Evolutionary conservation across 192 early-diverging fungal genomes (phyloP).

Genomic region (Coemansia umbellata): DNA sequence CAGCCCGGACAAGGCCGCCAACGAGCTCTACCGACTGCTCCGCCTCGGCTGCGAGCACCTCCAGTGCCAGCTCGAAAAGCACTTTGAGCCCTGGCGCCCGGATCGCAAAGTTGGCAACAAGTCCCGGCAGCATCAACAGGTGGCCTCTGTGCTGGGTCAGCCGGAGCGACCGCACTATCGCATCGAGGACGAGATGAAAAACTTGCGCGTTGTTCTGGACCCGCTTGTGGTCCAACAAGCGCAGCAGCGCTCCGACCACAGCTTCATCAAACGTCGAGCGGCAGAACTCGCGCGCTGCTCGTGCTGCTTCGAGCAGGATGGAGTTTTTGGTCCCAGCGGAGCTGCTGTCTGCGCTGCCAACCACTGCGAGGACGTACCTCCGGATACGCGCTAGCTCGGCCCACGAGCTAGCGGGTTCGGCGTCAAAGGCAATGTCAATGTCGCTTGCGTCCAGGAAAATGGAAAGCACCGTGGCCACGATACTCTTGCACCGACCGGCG

Average conservation of each 20-base stretch:
- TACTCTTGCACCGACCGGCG: background rate
- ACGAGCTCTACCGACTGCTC: background rate
- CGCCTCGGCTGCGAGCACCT: constrained; percentile 5
- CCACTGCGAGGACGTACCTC: background rate
- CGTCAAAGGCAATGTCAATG: background rate
- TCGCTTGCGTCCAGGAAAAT: background rate
- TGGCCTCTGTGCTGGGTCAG: constrained; percentile 5
- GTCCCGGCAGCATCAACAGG: constrained; percentile 6
- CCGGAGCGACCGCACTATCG: constrained; percentile 9
- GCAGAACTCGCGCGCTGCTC: constrained; percentile 34
- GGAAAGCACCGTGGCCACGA: background rate
- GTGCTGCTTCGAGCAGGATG: constrained; percentile 23
- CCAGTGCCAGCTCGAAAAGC: constrained; percentile 21
- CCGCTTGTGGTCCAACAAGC: constrained; percentile 5
- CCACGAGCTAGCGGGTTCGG: no score
- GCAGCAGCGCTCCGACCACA: constrained; percentile 1
- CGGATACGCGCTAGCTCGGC: background rate
- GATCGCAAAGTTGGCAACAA: constrained; percentile 27
- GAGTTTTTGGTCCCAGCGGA: background rate
- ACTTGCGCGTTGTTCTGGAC: constrained; percentile 20
- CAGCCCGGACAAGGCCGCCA: background rate
- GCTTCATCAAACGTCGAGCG: constrained; percentile 1
- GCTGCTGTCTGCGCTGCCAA: background rate
- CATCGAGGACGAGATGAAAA: constrained; percentile 24
- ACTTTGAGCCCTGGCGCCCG: constrained; percentile 25